These are phyloP conservation scores for Penicillium cinerascens DNA, from an alignment of 495 filamentous ascomycete genomes.

Conservation along the genomic window DNA sequence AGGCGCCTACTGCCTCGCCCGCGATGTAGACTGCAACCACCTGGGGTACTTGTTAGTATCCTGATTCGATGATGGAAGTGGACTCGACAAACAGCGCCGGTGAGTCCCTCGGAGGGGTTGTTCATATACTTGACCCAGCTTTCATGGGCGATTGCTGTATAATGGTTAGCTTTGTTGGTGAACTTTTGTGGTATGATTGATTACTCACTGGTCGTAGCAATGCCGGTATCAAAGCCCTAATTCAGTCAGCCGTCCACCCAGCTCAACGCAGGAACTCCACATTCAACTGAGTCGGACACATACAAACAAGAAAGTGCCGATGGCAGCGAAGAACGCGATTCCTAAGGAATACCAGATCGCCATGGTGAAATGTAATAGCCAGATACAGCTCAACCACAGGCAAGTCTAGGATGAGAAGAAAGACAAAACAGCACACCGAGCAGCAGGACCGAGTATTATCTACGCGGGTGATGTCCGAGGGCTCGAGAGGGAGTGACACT, in stretches of 20 bases:
- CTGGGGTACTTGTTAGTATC: constrained; percentile 13
- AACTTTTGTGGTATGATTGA: neutral
- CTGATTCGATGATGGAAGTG: neutral
- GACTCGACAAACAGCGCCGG: constrained; percentile 48
- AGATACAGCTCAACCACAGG: neutral
- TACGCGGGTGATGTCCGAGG: constrained; percentile 21
- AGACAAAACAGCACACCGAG: neutral
- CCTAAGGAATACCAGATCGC: constrained; percentile 43
- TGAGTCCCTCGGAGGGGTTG: constrained; percentile 49
- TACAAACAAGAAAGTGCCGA: constrained; percentile 58
- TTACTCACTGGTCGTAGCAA: constrained; percentile 57
- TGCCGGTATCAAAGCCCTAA: constrained; percentile 57
- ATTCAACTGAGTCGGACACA: constrained; percentile 12
- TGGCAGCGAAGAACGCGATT: constrained; percentile 52
- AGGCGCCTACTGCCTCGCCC: constrained; percentile 52
- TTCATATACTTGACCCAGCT: constrained; percentile 60
- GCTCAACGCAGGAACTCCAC: neutral
- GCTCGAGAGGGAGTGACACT: constrained; percentile 17
- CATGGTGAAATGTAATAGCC: constrained; percentile 25
- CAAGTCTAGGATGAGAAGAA: neutral
- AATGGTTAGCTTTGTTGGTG: constrained; percentile 6
- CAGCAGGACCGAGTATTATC: neutral
- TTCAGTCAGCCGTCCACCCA: neutral
- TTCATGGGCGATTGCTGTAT: constrained; percentile 55
- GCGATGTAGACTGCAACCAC: constrained; percentile 60